Conservation (phyloP, 495 filamentous ascomycete species). For the Aspergillus kassunensis region DNA sequence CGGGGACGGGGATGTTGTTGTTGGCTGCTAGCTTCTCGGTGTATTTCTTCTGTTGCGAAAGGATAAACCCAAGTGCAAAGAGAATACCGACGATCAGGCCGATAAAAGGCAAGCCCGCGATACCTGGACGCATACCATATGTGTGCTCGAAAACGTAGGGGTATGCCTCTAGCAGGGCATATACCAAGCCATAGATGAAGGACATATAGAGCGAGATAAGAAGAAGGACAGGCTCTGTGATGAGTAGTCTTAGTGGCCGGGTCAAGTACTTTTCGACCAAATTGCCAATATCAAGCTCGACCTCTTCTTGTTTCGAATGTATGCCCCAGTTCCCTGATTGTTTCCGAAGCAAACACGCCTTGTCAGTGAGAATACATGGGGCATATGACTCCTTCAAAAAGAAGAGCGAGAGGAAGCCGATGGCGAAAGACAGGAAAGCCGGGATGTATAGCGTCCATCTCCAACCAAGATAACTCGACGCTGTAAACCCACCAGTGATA, state of each 20-base stretch:
- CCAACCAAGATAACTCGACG: constrained; percentile 25
- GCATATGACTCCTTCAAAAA: constrained; percentile 28
- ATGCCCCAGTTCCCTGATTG: constrained; percentile 32
- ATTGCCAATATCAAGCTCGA: constrained; percentile 28
- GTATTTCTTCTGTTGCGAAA: constrained; percentile 55
- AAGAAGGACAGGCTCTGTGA: constrained; percentile 33
- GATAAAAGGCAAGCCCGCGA: constrained; percentile 19
- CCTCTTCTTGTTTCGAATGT: constrained; percentile 36
- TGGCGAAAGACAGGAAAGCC: constrained; percentile 19
- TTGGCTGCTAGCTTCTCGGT: constrained; percentile 62
- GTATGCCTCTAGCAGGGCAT: constrained; percentile 31
- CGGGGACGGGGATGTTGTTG: constrained; percentile 55
- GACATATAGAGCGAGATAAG: constrained; percentile 31
- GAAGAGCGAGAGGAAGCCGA: constrained; percentile 7
- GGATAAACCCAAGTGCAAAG: constrained; percentile 36
- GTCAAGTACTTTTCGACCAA: constrained; percentile 29
- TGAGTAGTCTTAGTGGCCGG: constrained; percentile 29
- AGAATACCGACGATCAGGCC: constrained; percentile 22
- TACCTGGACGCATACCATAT: constrained; percentile 17
- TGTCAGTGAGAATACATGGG: constrained; percentile 21
- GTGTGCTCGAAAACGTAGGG: constrained; percentile 22
- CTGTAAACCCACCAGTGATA: constrained; percentile 33
- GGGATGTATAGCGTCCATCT: constrained; percentile 34
- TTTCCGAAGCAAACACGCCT: constrained; percentile 25
- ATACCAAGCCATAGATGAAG: constrained; percentile 29